phyloP scores from a whole-genome alignment of 1,139 yeast genomes.

The Geotrichum citri-aurantii region DNA sequence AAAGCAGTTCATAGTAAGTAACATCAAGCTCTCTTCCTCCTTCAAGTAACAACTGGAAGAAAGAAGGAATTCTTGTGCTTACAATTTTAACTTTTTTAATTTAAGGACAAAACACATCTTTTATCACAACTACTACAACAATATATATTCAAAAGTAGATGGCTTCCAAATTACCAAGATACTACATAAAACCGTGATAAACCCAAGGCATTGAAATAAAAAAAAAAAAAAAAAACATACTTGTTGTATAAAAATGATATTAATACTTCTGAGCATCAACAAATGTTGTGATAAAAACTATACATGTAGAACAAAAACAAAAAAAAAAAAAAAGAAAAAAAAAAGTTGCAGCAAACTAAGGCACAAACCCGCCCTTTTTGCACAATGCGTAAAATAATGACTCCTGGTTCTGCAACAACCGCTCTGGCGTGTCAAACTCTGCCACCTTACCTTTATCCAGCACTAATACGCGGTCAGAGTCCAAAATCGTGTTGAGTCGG shows the following conservation, averaged over 20 bases:
- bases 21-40: neutral
- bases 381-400: slow-evolving; percentile 60
- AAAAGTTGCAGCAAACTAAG: neutral
- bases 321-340: neutral
- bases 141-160: too few relatives aligned
- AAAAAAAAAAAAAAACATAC: too few relatives aligned
- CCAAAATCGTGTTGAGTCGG: slow-evolving; percentile 74
- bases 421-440: slow-evolving; percentile 63
- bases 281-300: neutral
- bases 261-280: neutral
- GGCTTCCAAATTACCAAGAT: too few relatives aligned
- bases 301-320: neutral
- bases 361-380: slow-evolving; percentile 48
- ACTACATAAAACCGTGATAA: too few relatives aligned
- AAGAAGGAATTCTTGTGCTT: too few relatives aligned
- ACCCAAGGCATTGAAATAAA: too few relatives aligned
- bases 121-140: too few relatives aligned
- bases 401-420: slow-evolving; percentile 41
- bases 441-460: slow-evolving; percentile 61
- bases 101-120: too few relatives aligned
- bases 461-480: slow-evolving; percentile 66
- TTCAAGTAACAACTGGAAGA: too few relatives aligned
- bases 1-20: neutral
- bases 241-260: neutral
- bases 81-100: too few relatives aligned